phyloP scores from a whole-genome alignment of 805 yeast species.

The Candida arabinofermentans region DNA sequence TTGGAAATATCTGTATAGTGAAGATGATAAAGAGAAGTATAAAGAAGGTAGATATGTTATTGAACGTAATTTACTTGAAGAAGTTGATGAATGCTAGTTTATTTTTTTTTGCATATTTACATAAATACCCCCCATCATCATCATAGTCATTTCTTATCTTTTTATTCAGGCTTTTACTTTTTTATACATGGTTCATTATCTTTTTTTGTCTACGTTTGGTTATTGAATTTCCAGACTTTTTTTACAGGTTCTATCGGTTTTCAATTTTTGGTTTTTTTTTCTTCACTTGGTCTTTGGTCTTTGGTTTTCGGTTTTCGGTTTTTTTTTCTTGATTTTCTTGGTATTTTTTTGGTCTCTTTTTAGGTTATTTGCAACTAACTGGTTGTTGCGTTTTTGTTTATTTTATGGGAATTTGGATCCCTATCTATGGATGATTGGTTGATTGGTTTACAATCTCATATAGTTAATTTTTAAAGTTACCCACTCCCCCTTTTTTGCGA shows the following conservation, averaged over 20 bases:
- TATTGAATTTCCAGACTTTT: not conserved
- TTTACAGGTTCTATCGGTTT: not conserved
- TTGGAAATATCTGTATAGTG: conserved; percentile 33
- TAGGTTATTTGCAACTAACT: not conserved
- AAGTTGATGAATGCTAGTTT: conserved; percentile 14
- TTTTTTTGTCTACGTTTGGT: not conserved
- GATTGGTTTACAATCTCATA: not conserved
- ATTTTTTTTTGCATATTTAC: not conserved
- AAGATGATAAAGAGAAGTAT: conserved; percentile 27
- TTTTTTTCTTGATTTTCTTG: not conserved
- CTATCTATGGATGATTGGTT: not conserved
- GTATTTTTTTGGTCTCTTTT: not conserved
- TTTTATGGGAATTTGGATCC: not conserved
- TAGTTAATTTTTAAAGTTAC: not conserved
- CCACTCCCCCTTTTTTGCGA: no score
- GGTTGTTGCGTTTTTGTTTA: not conserved
- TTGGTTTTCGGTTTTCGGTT: not conserved
- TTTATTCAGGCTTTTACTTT: not conserved
- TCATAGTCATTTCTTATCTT: no score
- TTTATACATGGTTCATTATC: not conserved
- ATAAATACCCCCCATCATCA: no score
- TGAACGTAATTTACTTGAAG: conserved; percentile 27
- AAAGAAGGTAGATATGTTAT: conserved; percentile 33
- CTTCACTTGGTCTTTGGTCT: not conserved
- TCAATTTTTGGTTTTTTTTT: not conserved